These are phyloP conservation scores for Nyctanthes arbortristis DNA, from an alignment of 257 asterid genomes.

Conservation along the genomic window DNA sequence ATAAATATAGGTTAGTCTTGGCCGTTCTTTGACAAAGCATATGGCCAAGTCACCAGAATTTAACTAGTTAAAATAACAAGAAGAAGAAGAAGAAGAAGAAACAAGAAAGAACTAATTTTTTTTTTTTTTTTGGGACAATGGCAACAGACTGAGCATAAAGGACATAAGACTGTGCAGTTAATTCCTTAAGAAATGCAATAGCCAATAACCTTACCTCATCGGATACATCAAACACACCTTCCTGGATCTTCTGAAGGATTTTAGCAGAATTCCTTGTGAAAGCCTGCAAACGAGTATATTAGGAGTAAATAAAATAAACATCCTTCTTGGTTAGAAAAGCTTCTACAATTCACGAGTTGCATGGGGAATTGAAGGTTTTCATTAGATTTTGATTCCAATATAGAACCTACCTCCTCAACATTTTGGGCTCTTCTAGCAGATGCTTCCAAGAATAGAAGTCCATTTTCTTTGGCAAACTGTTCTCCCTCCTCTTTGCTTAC, in stretches of 20 bases:
- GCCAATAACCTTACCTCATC: constrained; percentile 55
- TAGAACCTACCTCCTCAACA: constrained; percentile 75
- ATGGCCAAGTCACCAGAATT: neutral
- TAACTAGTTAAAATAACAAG: neutral
- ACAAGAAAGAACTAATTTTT: neutral
- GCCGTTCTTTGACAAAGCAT: neutral
- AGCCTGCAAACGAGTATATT: constrained; percentile 36
- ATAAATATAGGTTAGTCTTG: neutral
- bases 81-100: neutral
- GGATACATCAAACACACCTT: constrained; percentile 78
- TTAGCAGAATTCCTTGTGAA: constrained; percentile 63
- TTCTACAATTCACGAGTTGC: neutral
- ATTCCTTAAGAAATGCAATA: neutral
- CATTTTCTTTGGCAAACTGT: constrained; percentile 76
- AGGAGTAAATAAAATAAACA: neutral
- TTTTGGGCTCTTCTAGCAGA: constrained; percentile 81
- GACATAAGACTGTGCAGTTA: neutral
- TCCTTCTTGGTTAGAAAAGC: no score
- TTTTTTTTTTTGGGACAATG: neutral
- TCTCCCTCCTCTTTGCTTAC: constrained; percentile 87
- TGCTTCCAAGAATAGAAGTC: constrained; percentile 67
- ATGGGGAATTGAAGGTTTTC: neutral
- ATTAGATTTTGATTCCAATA: neutral
- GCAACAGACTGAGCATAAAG: constrained; percentile 3
- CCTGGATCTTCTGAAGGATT: constrained; percentile 72